phyloP scores from a whole-genome alignment of 441 rosid genomes.

The Brassica hybrid region DNA sequence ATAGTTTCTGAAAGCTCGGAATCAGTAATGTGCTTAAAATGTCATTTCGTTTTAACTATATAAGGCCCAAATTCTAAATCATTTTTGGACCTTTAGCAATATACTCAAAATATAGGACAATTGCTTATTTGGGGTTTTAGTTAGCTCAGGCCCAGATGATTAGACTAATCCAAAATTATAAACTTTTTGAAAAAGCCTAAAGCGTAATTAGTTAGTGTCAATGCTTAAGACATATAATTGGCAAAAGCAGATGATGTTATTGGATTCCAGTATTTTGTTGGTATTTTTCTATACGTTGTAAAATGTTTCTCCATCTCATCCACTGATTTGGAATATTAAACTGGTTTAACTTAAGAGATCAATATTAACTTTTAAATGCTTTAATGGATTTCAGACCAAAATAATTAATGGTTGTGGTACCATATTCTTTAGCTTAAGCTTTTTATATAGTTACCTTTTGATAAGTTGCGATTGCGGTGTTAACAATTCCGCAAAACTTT shows the following conservation, averaged over 20 bases:
- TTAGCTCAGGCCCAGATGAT: conserved; percentile 11
- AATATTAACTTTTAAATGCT: not conserved
- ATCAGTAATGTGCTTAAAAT: not conserved
- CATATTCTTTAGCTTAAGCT: too few relatives aligned
- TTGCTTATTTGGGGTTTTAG: not conserved
- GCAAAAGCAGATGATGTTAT: not conserved
- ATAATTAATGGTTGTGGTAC: too few relatives aligned
- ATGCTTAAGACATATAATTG: not conserved
- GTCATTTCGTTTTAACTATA: not conserved
- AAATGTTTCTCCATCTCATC: not conserved
- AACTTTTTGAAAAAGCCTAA: not conserved
- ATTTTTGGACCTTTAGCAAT: not conserved
- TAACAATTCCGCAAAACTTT: too few relatives aligned
- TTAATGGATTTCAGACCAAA: too few relatives aligned
- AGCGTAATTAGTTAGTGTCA: not conserved
- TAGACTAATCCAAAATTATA: not conserved
- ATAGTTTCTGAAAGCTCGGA: not conserved
- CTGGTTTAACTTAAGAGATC: not conserved
- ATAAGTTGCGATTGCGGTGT: too few relatives aligned
- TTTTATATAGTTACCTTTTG: too few relatives aligned
- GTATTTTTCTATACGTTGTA: not conserved
- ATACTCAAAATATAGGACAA: not conserved
- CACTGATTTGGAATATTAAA: not conserved
- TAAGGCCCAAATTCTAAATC: not conserved
- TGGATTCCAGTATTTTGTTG: conserved; percentile 12